These are phyloP conservation scores for Podila epicladia DNA, from an alignment of 192 early-diverging fungal genomes.

Conservation along the genomic window DNA sequence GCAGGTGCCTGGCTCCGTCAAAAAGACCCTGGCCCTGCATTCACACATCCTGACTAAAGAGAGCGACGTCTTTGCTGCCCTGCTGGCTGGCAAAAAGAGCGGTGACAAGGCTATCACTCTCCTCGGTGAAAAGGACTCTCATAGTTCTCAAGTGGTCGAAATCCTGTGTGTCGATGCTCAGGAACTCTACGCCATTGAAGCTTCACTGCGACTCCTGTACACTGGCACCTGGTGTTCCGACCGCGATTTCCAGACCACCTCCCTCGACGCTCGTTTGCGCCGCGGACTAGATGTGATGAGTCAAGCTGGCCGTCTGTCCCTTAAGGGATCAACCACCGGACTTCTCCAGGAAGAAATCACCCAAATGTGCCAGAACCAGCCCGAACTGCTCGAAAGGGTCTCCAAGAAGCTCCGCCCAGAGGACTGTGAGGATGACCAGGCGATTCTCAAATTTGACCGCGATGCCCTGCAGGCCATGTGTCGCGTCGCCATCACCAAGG, in stretches of 20 bases:
- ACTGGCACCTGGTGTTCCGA: slow-evolving; percentile 49
- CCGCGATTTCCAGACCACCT: slow-evolving; percentile 46
- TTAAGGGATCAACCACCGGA: slow-evolving; percentile 39
- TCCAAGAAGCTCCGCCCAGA: slow-evolving; percentile 27
- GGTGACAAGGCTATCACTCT: slow-evolving; percentile 43
- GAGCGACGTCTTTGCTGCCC: slow-evolving; percentile 40
- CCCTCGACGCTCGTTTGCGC: slow-evolving; percentile 34
- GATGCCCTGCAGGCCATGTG: slow-evolving; percentile 45
- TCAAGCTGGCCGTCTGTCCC: slow-evolving; percentile 36
- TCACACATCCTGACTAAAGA: slow-evolving; percentile 33
- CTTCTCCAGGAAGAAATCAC: slow-evolving; percentile 46
- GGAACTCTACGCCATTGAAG: slow-evolving; percentile 48
- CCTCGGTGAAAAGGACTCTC: slow-evolving; percentile 15
- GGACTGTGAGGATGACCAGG: slow-evolving; percentile 47
- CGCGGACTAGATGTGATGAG: slow-evolving; percentile 49
- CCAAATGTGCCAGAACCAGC: slow-evolving; percentile 41
- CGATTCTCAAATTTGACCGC: slow-evolving; percentile 42
- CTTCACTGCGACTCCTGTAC: slow-evolving; percentile 38
- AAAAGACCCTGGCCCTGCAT: slow-evolving; percentile 40
- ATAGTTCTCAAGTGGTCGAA: slow-evolving; percentile 42
- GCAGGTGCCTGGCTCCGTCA: slow-evolving; percentile 35
- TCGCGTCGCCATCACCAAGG: slow-evolving; percentile 38
- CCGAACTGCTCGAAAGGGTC: slow-evolving; percentile 44
- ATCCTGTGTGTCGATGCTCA: slow-evolving; percentile 41
- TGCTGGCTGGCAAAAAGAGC: slow-evolving; percentile 19